phyloP scores from a whole-genome alignment of 306 rosid species.

The Psophocarpus tetragonolobus region DNA sequence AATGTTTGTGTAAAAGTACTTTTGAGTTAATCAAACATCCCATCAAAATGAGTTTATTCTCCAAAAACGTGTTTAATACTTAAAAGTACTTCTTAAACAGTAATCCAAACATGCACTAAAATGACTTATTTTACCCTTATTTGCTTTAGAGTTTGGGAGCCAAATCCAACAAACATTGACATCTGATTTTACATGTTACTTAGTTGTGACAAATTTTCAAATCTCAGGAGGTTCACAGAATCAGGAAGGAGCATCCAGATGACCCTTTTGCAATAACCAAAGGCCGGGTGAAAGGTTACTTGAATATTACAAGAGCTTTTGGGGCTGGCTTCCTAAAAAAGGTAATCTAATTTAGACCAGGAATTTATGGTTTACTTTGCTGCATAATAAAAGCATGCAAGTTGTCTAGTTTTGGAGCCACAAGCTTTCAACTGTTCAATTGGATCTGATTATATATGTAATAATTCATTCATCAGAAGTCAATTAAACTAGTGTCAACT shows the following conservation, averaged over 20 bases:
- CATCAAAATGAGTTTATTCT: too few relatives aligned
- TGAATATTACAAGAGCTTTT: background rate
- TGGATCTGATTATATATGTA: background rate
- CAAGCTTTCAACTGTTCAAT: too few relatives aligned
- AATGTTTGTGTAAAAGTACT: too few relatives aligned
- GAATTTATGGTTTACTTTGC: background rate
- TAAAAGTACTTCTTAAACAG: too few relatives aligned
- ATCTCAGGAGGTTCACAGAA: background rate
- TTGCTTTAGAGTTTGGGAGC: background rate
- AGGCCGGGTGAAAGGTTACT: background rate
- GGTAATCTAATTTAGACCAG: background rate
- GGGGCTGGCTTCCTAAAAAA: background rate
- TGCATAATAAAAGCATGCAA: background rate
- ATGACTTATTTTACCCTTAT: background rate
- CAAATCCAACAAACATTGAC: background rate
- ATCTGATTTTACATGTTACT: too few relatives aligned
- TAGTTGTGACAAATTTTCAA: background rate
- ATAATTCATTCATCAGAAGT: background rate
- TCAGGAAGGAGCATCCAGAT: background rate
- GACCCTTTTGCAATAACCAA: background rate
- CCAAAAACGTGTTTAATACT: too few relatives aligned
- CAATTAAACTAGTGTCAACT: background rate
- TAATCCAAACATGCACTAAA: too few relatives aligned
- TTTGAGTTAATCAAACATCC: too few relatives aligned
- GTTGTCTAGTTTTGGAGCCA: background rate